Evolutionary conservation across 2,329 filamentous ascomycete genomes (phyloP), one percentile per base, ranked within the genome.

Genomic region (Parafenestella ontariensis): DNA sequence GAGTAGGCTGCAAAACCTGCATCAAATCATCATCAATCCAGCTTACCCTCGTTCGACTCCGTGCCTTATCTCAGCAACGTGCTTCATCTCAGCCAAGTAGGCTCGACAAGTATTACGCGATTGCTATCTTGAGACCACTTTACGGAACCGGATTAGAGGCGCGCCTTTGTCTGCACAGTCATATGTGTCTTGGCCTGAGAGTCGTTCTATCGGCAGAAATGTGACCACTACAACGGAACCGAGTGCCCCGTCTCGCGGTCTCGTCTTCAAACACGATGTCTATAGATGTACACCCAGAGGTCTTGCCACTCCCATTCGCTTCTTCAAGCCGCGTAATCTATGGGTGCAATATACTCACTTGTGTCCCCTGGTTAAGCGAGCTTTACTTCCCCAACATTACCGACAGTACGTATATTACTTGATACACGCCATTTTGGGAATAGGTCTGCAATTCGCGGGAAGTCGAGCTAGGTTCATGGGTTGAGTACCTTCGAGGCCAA

Each of bases 181-280:
- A 40, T 49, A 46, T 28, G 18, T 45, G 45, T 47, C 37, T 46
- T 24, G 41, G 21, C 29, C 23, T 49, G 34, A 33, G 34, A 33
- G 40, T 33, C 21, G 33, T 46, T 28, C 28, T 49, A 36, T 52
- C 31, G 36, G 29, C 56, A 57, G 51, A 51, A 51, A 54, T 54
- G 46, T 18, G 44, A 46, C 52, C 57, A 54, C 46, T 49, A 48
- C 40, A 33, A 47, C 44, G 52, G 60, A 51, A 58, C 42, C 55
- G 58, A 59, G 47, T 36, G 43, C 28, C 41, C 34, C 47, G 54
- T 62, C 46, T 52, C 41, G 54, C 47, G 17, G 33, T 37, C 41
- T 49, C 43, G 39, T 47, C 26, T 40, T 51, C 21, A 31, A 28
- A 47, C 47, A 41, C 15, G 20, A 21, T 37, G 23, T 36, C 45